Base-by-base conservation (phyloP, 2,329 filamentous ascomycete genomes). In the Trichocomaceae sp. region DNA sequence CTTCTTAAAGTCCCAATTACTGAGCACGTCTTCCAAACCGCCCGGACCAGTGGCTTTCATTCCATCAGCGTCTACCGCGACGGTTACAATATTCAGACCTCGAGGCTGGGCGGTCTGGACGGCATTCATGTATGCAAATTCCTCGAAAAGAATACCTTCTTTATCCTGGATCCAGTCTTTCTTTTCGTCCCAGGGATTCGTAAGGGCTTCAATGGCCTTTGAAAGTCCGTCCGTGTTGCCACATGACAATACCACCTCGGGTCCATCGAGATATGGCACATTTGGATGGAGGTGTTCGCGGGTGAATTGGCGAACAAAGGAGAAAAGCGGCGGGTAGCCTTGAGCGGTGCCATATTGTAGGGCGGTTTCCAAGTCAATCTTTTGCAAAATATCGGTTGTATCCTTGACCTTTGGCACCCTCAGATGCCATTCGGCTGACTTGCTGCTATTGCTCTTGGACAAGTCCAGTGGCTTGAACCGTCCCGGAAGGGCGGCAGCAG, bases 311-410 rank as follows among this genome's bases (percentile, higher is more conserved):
- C 87, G 83, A 54, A 96, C 72, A 72, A 91, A 96, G 45, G 82
- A 82, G 58, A 84, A 82, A 22, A 96, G 77, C 0, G 90, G 83
- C 1, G 88, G 88, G 63, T 95, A 92, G 47, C 91, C 91, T 58
- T 86, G 79, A 1, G 87, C 85, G n/a, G 81, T 82, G 57, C 89
- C 89, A 75, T 96, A 96, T 72, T 96, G 91, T 51, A 96, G 77
- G 2, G 90, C 90, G 0, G 87, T 87, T 51, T 83, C 80, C 29
- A 96, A 73, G 67, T 96, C 91, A 63, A 96, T 88, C 73, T 86
- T 88, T 65, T 81, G 81, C 29, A 81, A 63, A 0, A 80, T 77
- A 62, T 91, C 81, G 45, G 75, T 64, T 47, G 81, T 77, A 3
- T 74, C 67, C 13, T 81, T 82, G 48, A 80, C 74, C 67, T 90